Evolutionary conservation across 2,329 filamentous ascomycete genomes (phyloP).

Genomic region (Talaromyces rugulosus): DNA sequence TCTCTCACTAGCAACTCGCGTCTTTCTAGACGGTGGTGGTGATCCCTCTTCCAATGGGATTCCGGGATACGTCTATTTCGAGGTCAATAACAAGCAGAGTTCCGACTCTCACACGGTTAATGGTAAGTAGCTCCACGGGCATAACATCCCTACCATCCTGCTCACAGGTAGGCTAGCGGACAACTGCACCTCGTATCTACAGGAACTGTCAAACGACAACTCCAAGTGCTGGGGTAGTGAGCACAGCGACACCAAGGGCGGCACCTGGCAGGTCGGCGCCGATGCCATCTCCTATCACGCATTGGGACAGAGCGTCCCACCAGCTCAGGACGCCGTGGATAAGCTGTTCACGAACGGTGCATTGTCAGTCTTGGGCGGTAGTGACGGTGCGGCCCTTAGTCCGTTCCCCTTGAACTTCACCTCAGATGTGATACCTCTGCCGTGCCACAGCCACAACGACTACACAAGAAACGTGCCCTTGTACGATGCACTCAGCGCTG

Average conservation of each 20-base stretch:
- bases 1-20: not conserved
- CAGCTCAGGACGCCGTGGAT: not conserved
- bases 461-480: slow-evolving; percentile 40
- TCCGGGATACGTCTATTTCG: slow-evolving; percentile 1
- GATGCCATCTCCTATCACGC: not conserved
- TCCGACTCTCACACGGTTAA: not conserved
- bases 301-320: not conserved
- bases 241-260: not conserved
- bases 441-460: slow-evolving; percentile 40
- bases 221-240: slow-evolving; percentile 1
- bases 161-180: not conserved
- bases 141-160: not conserved
- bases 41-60: not conserved
- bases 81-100: not conserved
- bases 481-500: slow-evolving; percentile 36
- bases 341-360: not conserved
- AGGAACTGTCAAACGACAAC: not conserved
- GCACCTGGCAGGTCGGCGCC: not conserved
- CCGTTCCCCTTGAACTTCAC: not conserved
- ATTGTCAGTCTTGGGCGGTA: not conserved
- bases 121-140: not conserved
- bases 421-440: slow-evolving; percentile 7
- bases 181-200: not conserved
- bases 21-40: not conserved
- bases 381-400: not conserved